Evolutionary conservation across 2,329 filamentous ascomycete species (phyloP).

Genomic region (Acephala macrosclerotiorum): DNA sequence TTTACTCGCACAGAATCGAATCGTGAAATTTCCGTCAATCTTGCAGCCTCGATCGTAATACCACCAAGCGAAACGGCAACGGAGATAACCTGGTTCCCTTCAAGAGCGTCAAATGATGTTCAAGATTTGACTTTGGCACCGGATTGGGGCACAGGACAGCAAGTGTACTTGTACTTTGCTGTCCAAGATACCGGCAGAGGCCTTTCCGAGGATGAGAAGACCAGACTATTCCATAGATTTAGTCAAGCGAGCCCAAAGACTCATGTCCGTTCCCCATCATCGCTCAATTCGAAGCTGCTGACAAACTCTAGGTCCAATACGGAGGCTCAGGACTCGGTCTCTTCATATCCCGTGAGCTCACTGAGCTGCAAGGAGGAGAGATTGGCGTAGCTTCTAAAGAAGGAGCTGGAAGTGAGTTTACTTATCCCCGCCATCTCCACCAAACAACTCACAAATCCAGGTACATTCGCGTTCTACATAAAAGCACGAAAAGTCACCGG

Average conservation of each 20-base stretch:
- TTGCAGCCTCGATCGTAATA: constrained; percentile 48
- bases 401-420: constrained; percentile 58
- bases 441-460: constrained; percentile 14
- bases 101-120: constrained; percentile 32
- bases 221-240: constrained; percentile 71
- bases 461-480: constrained; percentile 67
- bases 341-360: constrained; percentile 69
- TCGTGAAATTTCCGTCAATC: constrained; percentile 59
- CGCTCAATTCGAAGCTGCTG: background rate
- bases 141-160: constrained; percentile 46
- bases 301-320: constrained; percentile 57
- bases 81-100: constrained; percentile 45
- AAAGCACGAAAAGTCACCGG: constrained; percentile 48
- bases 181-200: constrained; percentile 73
- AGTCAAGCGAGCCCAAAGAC: constrained; percentile 63
- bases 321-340: constrained; percentile 69
- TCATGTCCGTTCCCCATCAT: constrained; percentile 44
- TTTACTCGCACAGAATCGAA: constrained; percentile 67
- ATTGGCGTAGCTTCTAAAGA: constrained; percentile 67
- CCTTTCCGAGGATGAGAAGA: constrained; percentile 67
- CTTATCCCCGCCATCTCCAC: no score
- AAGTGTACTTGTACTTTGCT: constrained; percentile 54
- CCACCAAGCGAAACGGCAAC: constrained; percentile 35
- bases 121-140: constrained; percentile 29
- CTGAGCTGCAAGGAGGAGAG: constrained; percentile 69